Evolutionary conservation across 352 stramenopile species (phyloP).

Genomic region (Globisporangium irregulare): DNA sequence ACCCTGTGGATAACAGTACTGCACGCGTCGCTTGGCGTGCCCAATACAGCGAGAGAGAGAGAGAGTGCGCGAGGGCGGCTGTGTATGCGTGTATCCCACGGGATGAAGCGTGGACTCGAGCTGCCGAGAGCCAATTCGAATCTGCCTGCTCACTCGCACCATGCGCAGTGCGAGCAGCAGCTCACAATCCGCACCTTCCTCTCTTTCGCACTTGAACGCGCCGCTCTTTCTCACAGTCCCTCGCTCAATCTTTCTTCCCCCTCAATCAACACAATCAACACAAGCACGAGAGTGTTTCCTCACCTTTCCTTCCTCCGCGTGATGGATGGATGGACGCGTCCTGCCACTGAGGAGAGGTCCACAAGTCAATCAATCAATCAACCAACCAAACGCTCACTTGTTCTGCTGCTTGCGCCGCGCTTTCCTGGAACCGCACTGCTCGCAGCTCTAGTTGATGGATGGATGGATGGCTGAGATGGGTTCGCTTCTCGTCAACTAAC

Average conservation of each 20-base stretch:
- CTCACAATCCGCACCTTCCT: not conserved
- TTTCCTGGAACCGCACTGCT: not conserved
- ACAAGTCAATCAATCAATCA: slow-evolving; percentile 1
- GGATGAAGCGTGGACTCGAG: not conserved
- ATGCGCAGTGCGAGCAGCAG: not conserved
- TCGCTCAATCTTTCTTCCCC: not conserved
- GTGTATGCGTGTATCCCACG: not conserved
- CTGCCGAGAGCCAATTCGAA: slow-evolving; percentile 3
- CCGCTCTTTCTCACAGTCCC: slow-evolving; percentile 2
- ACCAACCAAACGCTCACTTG: not conserved
- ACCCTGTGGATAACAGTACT: not conserved
- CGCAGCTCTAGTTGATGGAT: not conserved
- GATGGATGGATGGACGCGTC: slow-evolving; percentile 6
- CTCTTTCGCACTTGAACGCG: not conserved
- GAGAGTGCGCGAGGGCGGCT: not conserved
- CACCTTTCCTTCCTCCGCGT: slow-evolving; percentile 9
- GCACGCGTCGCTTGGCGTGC: not conserved
- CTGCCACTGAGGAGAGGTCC: not conserved
- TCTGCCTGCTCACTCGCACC: not conserved
- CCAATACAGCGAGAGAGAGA: slow-evolving; percentile 4
- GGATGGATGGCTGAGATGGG: slow-evolving; percentile 2
- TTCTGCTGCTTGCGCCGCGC: not conserved
- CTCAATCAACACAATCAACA: not conserved
- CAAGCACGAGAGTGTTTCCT: not conserved
- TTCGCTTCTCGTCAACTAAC: slow-evolving; percentile 10